phyloP scores from a whole-genome alignment of 2,329 filamentous ascomycete species.

The Fusarium sp. region DNA sequence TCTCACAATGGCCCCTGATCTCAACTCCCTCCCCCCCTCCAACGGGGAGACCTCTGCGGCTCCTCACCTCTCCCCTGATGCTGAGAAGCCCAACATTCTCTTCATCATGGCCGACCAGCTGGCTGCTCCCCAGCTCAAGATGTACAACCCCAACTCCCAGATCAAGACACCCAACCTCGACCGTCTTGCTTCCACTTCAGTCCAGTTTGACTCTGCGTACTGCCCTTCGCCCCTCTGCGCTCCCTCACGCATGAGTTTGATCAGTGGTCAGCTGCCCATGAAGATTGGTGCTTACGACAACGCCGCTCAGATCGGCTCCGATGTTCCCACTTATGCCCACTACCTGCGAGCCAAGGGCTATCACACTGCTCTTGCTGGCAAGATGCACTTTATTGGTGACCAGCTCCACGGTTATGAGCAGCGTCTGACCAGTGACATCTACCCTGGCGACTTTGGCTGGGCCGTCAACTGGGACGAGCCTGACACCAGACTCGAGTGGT shows the following conservation, averaged over 20 bases:
- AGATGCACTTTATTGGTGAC: conserved; percentile 98
- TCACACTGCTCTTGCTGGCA: conserved; percentile 90
- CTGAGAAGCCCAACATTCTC: conserved; percentile 57
- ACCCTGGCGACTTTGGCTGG: conserved; percentile 95
- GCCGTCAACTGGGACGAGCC: conserved; percentile 96
- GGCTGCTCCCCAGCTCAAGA: conserved; percentile 88
- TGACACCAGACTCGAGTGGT: conserved; percentile 89
- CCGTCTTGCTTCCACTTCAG: conserved; percentile 81
- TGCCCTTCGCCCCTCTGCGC: conserved; percentile 94
- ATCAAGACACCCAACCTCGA: conserved; percentile 95
- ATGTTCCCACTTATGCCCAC: conserved; percentile 91
- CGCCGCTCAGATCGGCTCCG: conserved; percentile 83
- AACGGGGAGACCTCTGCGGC: conserved; percentile 46
- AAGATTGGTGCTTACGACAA: conserved; percentile 95
- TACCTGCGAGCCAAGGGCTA: conserved; percentile 88
- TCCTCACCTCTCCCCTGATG: conserved; percentile 33
- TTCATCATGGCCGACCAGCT: conserved; percentile 99
- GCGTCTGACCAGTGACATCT: conserved; percentile 93
- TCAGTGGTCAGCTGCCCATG: conserved; percentile 90
- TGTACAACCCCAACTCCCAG: conserved; percentile 88
- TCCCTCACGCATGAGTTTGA: conserved; percentile 93
- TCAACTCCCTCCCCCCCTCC: conserved; percentile 76
- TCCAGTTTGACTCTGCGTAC: conserved; percentile 94
- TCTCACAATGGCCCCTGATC: conserved; percentile 74
- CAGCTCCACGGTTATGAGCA: conserved; percentile 95